These are phyloP conservation scores for Cucurbita moschata DNA, from an alignment of 306 rosid genomes.

Conservation along the genomic window DNA sequence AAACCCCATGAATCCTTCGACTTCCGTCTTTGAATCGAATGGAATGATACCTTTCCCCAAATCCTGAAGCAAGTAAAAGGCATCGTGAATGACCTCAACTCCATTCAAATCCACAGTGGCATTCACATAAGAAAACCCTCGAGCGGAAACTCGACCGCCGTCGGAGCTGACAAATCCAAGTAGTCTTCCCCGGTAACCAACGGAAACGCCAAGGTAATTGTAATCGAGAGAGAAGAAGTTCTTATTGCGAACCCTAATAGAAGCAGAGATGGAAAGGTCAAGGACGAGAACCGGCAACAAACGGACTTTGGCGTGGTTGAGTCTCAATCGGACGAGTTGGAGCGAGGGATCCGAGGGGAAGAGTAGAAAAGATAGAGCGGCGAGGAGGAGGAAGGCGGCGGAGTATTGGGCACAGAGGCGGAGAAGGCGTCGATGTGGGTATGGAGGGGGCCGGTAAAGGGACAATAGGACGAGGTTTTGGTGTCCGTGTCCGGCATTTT, in stretches of 20 bases:
- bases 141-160: conserved; percentile 46
- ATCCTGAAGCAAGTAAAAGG: conserved; percentile 61
- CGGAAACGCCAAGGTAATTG: conserved; percentile 29
- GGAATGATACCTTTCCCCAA: conserved; percentile 60
- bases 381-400: conserved; percentile 19
- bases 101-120: conserved; percentile 56
- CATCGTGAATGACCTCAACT: conserved; percentile 50
- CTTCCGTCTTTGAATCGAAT: conserved; percentile 46
- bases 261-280: conserved; percentile 52
- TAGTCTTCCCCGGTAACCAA: conserved; percentile 67
- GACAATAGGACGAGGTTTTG: conserved; percentile 64
- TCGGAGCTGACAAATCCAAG: conserved; percentile 40
- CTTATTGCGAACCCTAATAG: conserved; percentile 38
- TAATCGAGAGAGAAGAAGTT: conserved; percentile 62
- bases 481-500: background rate
- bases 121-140: conserved; percentile 47
- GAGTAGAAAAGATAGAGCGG: conserved; percentile 30
- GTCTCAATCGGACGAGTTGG: conserved; percentile 34
- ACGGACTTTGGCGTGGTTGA: conserved; percentile 37
- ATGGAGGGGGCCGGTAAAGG: conserved; percentile 5
- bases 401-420: conserved; percentile 7
- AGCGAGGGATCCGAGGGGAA: conserved; percentile 61
- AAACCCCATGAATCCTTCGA: conserved; percentile 51
- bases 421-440: conserved; percentile 5
- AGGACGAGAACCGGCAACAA: conserved; percentile 29